phyloP scores from a whole-genome alignment of 2,329 filamentous ascomycete species.

The Fusarium sp. region DNA sequence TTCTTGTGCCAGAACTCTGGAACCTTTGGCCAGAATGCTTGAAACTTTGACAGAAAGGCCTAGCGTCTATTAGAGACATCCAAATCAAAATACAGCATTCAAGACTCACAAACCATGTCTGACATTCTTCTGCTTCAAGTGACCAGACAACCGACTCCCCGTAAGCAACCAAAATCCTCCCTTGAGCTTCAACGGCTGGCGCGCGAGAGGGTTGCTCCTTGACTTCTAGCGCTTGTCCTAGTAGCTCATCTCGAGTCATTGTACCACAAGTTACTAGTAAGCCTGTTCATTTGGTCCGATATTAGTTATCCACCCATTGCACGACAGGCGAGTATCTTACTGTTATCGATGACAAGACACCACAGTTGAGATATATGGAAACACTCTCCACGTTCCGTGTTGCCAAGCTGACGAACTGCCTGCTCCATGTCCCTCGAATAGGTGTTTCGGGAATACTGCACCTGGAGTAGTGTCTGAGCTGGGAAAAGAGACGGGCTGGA shows the following conservation, averaged over 20 bases:
- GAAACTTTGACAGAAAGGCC: conserved; percentile 61
- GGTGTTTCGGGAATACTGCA: conserved; percentile 58
- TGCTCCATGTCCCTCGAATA: conserved; percentile 63
- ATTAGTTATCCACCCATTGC: neutral
- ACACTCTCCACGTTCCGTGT: conserved; percentile 55
- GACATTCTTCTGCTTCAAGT: conserved; percentile 57
- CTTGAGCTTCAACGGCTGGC: conserved; percentile 23
- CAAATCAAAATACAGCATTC: neutral
- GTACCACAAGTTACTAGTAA: conserved; percentile 61
- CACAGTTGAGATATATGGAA: conserved; percentile 66
- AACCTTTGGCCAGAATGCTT: conserved; percentile 59
- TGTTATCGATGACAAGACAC: conserved; percentile 62
- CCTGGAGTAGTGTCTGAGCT: conserved; percentile 61
- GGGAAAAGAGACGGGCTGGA: conserved; percentile 57
- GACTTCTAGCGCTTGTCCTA: conserved; percentile 52
- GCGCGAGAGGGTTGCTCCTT: conserved; percentile 50
- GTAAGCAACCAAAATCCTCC: conserved; percentile 55
- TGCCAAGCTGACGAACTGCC: conserved; percentile 59
- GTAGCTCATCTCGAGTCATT: conserved; percentile 54
- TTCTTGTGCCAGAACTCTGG: conserved; percentile 57
- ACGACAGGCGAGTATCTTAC: conserved; percentile 44
- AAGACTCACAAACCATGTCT: conserved; percentile 62
- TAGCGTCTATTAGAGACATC: conserved; percentile 31
- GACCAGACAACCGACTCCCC: conserved; percentile 57
- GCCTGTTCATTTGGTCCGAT: conserved; percentile 36